Base-by-base conservation (phyloP, 1,284 basidiomycete species). In the Ustilago vetiveriae region DNA sequence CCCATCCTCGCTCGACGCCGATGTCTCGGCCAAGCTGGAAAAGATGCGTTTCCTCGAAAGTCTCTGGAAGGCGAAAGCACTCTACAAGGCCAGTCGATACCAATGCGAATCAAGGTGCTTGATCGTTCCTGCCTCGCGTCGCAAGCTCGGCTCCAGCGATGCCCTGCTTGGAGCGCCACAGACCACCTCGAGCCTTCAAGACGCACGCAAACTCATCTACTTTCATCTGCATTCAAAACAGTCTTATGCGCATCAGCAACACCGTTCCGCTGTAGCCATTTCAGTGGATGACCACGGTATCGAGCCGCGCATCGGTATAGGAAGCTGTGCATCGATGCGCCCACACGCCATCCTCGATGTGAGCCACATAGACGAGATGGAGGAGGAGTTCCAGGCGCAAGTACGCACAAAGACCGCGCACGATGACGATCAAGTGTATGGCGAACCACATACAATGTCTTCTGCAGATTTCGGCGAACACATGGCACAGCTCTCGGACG, bases 41-140 rank as follows among this genome's bases (percentile, higher is more conserved):
- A 79, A 79, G 56, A 60, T 70, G 38, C 66, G 72, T n/a, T 82
- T 82, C 63, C 67, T 81, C 36, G 78, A 81, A 30, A 77, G 71
- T 17, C 45, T 82, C 3, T 81, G 78, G 76, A 60, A 71, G 17
- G 76, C 80, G 9, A 79, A 80, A 40, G 80, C 78, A 14, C 56
- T 82, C 8, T 54, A 52, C 66, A 79, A 75, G 41, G 62, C 79
- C 16, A 36, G 43, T 9, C 65, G 63, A 10, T 43, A 44, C 22
- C 51, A 63, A 38, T 71, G 75, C 44, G 55, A 78, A 21, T 70
- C 73, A 4, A 57, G 80, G 4, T 72, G 64, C 44, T 59, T 43
- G 16, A 33, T 74, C 9, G 29, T 79, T 1, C 56, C 66, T 2
- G 63, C 70, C 35, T 44, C 55, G 14, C 40, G 54, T 21, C 52